Evolutionary conservation across 2,329 filamentous ascomycete species (phyloP), one percentile per base, ranked within the genome.

Genomic region (Fusarium sp.): DNA sequence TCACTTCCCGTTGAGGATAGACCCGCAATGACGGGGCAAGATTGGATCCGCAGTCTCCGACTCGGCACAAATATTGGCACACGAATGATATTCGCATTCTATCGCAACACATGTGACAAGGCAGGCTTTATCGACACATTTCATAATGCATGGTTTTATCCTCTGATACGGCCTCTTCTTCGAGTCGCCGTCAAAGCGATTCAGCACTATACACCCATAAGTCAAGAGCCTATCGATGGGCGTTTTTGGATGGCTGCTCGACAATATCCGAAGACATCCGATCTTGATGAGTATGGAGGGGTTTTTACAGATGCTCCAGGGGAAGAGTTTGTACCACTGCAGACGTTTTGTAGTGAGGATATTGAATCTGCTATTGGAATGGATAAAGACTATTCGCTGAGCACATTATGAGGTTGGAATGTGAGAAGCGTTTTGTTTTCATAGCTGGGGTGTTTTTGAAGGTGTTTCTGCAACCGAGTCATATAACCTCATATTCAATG

Each of bases 71-170:
- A 76, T 37, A 65, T 72, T 23, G 69, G 57, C 2, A 75, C 71
- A 8, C 52, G 63, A 23, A 28, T 68, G 23, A 70, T 76, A 23
- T 75, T 54, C 20, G 68, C 58, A 8, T 69, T 75, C 24, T 72
- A 75, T 46, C 72, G 75, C 60, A 71, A 72, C 52, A 72, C 70
- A 2, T 76, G 70, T 33, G 43, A 35, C 54, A 77, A 77, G 47
- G 47, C 50, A 2, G 23, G 38, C 4, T 75, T 77, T 23, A 28
- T 74, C 24, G 42, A 68, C 16, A 59, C 60, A 1, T 74, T 72
- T 23, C 58, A 60, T 24, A 39, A 56, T 2, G 57, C 57, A 5
- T 77, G 73, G 73, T 75, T 64, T 56, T 70, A 50, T 15, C 66
- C 74, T 9, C 41, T 57, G 3, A 52, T 71, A 8, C 24, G 54